Evolutionary conservation across 1,139 yeast genomes (phyloP), one percentile per base, ranked within the genome.

Genomic region (Lodderomyces pseudojiufengensis): DNA sequence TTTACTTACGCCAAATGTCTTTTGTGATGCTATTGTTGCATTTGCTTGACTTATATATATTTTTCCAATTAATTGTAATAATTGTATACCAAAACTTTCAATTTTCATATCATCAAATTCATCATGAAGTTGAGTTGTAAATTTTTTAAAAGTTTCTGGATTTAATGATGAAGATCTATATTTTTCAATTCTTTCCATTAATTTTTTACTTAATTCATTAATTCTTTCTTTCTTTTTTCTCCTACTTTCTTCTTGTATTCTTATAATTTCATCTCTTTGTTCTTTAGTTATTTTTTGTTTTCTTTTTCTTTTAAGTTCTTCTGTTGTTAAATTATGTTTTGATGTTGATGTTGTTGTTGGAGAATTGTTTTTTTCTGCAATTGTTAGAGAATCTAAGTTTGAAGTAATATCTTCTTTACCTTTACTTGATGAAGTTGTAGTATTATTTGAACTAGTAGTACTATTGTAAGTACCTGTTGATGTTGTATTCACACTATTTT

Each of bases 101-200:
- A 63, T 59, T 42, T 70, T 70, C 54, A 70, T 55, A 43, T 70
- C 78, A 48, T 83, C 90, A 43, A 83, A 73, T 50, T 84, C 92
- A 38, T 63, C 63, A 12, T 61, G 55, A 16, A 83, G 57, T 41
- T 73, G 71, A 4, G 46, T 40, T 27, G 43, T 57, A 50, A 63
- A 79, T 48, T 46, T 59, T 43, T 43, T 57, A 55, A 63, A 63
- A 26, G 68, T 57, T 9, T 61, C 69, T 1, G 52, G 36, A 37
- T 63, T 64, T 11, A 47, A 43, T 2, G 46, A 40, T 3, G 59
- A 55, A 24, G 54, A 44, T 30, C 52, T 53, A 48, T 63, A 67
- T 29, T 63, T 65, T 20, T 70, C 68, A 37, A 75, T 57, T 44
- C 70, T 72, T 2, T 56, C 47, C 14, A 76, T 56, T 43, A 84